Base-by-base conservation (phyloP, 2,329 filamentous ascomycete species). In the Curvularia lunata region DNA sequence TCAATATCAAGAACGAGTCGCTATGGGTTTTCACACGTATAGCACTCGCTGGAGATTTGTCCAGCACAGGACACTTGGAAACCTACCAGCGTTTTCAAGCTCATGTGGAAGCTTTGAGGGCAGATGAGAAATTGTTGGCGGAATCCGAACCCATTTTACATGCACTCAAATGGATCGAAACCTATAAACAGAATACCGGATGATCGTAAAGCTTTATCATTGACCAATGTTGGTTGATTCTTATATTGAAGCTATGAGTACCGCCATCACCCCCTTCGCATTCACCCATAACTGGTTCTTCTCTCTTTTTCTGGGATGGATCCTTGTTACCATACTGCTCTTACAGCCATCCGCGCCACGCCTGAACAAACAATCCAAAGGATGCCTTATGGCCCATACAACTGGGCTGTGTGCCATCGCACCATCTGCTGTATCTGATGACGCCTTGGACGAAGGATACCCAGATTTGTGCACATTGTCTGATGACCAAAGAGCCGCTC, bases 21-120 rank as follows among this genome's bases (percentile, higher is more conserved):
- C 21, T 75, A 5, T 77, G 75, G 75, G 56, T 67, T 2, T 77
- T 77, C 38, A 43, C 77, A 12, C 67, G 71, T 19, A 67, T 56
- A 10, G 61, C 56, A 4, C 25, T 75, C 6, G 63, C 63, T 1
- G 65, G 67, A 47, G 58, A 61, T 3, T 41, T 58, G 7, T 40
- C 68, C 28, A 51, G 60, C 38, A 50, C 52, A 10, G 55, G 60
- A 5, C 54, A 51, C 32, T 38, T 38, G 21, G 53, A 54, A n/a
- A 34, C 58, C 13, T 48, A 59, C 19, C 34, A 61, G 25, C 49
- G 19, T 19, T 58, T 70, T 13, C 52, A 58, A 38, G 40, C 56
- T 9, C 52, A 58, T 21, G 45, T 40, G 13, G 40, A 61, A 30
- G 50, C 57, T 16, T 47, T 65, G 40, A 25, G 41, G 38, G 46